phyloP scores from a whole-genome alignment of 2,329 filamentous ascomycete species.

The Colletotrichum sp. region DNA sequence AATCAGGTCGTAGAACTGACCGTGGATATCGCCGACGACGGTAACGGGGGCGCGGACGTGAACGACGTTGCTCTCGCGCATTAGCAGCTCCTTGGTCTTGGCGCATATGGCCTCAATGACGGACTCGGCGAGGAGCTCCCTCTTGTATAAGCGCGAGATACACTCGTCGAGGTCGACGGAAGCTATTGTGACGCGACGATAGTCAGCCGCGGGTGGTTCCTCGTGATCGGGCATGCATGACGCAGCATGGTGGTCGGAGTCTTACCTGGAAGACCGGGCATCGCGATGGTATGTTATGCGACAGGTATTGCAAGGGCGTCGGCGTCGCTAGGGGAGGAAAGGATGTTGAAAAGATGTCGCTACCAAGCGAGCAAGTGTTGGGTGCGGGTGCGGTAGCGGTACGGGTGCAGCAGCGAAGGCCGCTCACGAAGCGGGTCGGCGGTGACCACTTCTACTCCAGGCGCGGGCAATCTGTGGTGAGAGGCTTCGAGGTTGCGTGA shows the following conservation, averaged over 20 bases:
- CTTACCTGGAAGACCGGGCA: slow-evolving; percentile 63
- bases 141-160: slow-evolving; percentile 95
- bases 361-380: neutral
- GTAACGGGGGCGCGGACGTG: slow-evolving; percentile 96
- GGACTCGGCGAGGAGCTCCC: slow-evolving; percentile 94
- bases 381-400: neutral
- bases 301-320: neutral
- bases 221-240: neutral
- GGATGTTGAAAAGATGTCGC: neutral
- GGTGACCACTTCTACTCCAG: slow-evolving; percentile 37
- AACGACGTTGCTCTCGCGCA: slow-evolving; percentile 99
- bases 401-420: neutral
- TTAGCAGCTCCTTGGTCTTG: slow-evolving; percentile 97
- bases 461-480: slow-evolving; percentile 39
- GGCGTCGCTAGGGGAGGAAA: neutral
- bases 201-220: neutral
- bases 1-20: slow-evolving; percentile 98
- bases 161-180: slow-evolving; percentile 99
- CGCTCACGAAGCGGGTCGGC: slow-evolving; percentile 28
- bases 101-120: slow-evolving; percentile 99
- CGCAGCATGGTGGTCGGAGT: neutral
- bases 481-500: slow-evolving; percentile 39
- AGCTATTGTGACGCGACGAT: slow-evolving; percentile 53
- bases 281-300: slow-evolving; percentile 35
- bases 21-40: slow-evolving; percentile 97